Base-by-base conservation (phyloP, 2,329 filamentous ascomycete genomes). In the Ustulina deusta region DNA sequence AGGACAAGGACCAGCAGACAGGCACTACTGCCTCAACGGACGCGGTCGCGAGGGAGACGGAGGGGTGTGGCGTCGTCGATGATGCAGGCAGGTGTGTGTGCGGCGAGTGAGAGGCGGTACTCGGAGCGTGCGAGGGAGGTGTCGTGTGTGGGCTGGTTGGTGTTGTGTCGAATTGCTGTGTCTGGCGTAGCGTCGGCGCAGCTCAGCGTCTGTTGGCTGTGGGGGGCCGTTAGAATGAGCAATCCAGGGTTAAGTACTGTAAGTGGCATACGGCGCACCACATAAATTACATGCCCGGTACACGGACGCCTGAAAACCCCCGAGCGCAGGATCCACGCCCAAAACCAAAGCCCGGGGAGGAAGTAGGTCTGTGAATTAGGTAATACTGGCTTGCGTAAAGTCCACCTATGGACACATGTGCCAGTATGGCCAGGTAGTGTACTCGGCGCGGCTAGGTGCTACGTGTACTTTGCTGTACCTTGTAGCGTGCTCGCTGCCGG, bases 151-250 rank as follows among this genome's bases (percentile, higher is more conserved):
- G 17, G 17, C 17, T 22, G n/a, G 15, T 10, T 27, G 38, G 13
- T 32, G 15, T 36, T n/a, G 48, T 17, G 38, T 38, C 13, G 15
- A 27, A 42, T 49, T 52, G 27, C 25, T 22, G 32, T 20, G 38
- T 42, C 49, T 38, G 55, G 48, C 25, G 48, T 22, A 22, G 44
- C 6, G 25, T 17, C 48, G 3, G 34, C 6, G 38, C 3, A 40
- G 6, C 7, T 51, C 20, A 52, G 49, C 10, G 17, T 52, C 22
- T 52, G 27, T 15, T 13, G 49, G 6, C 46, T 22, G 52, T 49
- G 32, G 42, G 52, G 22, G 40, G 48, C 58, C 34, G 52, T 44
- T 38, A 36, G 63, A 67, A 17, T 22, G 46, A 29, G 32, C 36
- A 36, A 49, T 44, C 17, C 6, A 38, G 15, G 17, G 25, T 27